Evolutionary conservation across 179 eudicot genomes (phyloP).

Genomic region (Beta macrorhiza): DNA sequence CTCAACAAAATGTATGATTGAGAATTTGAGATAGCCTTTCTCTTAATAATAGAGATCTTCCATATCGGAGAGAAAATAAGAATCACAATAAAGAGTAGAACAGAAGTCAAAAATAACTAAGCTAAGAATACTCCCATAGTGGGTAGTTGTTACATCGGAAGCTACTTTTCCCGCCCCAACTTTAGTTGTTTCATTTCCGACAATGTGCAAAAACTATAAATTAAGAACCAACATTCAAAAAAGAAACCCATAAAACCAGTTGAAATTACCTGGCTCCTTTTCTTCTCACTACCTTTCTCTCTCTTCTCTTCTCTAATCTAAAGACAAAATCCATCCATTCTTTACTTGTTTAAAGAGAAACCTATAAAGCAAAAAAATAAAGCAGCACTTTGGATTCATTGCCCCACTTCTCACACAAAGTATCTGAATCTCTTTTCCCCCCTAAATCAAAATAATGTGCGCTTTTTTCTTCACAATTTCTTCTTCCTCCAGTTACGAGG

Average conservation of each 20-base stretch:
- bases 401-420: constrained; percentile 52
- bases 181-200: not conserved
- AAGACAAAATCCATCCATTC: constrained; percentile 7
- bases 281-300: too few relatives aligned
- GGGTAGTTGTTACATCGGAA: not conserved
- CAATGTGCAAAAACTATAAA: not conserved
- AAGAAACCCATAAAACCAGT: constrained; percentile 9
- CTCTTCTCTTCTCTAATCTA: too few relatives aligned
- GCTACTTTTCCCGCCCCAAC: constrained; percentile 16
- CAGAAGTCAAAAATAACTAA: too few relatives aligned
- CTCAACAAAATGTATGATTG: too few relatives aligned
- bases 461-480: not conserved
- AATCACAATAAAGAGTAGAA: too few relatives aligned
- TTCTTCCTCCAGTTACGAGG: not conserved
- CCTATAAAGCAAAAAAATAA: not conserved
- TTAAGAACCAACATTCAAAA: not conserved
- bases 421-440: constrained; percentile 22
- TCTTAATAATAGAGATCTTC: too few relatives aligned
- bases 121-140: not conserved
- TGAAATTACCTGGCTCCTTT: too few relatives aligned
- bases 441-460: not conserved
- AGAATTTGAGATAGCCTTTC: too few relatives aligned
- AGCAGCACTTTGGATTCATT: constrained; percentile 7
- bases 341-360: constrained; percentile 28
- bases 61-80: too few relatives aligned